Evolutionary conservation across 73 alveolate species (phyloP), one percentile per base, ranked within the genome.

Genomic region (Durusdinium trenchii): DNA sequence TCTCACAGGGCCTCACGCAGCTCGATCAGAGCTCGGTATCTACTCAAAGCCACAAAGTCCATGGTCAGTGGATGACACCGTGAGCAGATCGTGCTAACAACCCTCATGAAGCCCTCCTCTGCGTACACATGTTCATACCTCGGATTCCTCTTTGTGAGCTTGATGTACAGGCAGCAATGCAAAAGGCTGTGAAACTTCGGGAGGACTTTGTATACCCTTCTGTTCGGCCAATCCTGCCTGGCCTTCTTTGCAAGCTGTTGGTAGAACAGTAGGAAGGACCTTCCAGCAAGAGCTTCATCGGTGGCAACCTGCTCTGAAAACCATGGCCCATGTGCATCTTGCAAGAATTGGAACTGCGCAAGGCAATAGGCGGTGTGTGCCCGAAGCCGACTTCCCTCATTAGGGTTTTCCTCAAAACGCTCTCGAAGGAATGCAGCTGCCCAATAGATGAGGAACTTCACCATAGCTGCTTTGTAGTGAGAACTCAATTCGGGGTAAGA

Each of bases 241-340:
- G 51, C 50, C 6, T 36, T 10, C 3, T 38, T 35, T 36, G 85
- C 85, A 18, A 73, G 85, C 32, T 9, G 85, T 51, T 73, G 85
- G 85, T 73, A 73, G 48, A 73, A 12, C 28, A 73, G 32, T 51
- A 73, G 42, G 42, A 73, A 73, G n/a, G 48, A 7, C 42, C 85
- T 36, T 20, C 85, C 85, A 36, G 6, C 50, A 36, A 6, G 32
- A 36, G 47, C 47, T 14, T 18, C 50, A 30, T 73, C 36, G 12
- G 16, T 38, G 36, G 85, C 85, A 6, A n/a, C 14, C 32, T n/a
- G 26, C 28, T 18, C 48, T 12, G 48, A 6, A 7, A 73, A n/a
- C 85, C 85, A 73, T 18, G 85, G 52, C 51, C 85, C 85, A 36
- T 73, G 47, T 47, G 85, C 9, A 51, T 73, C 85, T 42, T 73